Evolutionary conservation across 768 basidiomycete genomes (phyloP), one percentile per base, ranked within the genome.

Genomic region (Podaxis mareebaensis): DNA sequence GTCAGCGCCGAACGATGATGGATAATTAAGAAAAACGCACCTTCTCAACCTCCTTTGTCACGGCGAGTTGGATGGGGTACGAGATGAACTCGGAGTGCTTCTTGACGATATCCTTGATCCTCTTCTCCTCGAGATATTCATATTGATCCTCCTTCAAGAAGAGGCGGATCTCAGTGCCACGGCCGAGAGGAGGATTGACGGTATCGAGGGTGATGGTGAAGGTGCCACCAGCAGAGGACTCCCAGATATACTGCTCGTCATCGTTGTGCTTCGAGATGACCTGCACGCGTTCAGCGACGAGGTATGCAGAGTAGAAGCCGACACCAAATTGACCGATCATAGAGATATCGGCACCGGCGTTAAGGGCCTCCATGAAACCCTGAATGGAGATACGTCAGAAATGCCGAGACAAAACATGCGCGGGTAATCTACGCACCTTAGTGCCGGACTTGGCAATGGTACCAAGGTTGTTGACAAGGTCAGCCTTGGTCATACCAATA

Each of bases 81-180:
- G 96, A 98, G 79, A 99, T 99, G 84, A 99, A 99, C 81, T 99
- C 96, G 72, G 96, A 99, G 85, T 99, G 96, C 85, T 99, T 99
- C 87, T 99, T 99, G 76, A 99, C 96, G 69, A 96, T 93, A 69
- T 99, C 97, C 85, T 96, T 96, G 85, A 99, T 93, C 78, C 89
- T 90, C 86, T 97, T 97, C 88, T 99, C 96, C 83, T 99, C 96
- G 52, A 98, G 87, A 82, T 98, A 99, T 78, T 99, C 97, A 66
- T 92, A 89, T 80, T 99, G 95, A 77, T 99, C 97, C 76, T 99
- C 97, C 85, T 99, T 99, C 77, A 99, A 81, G 85, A 80, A 93
- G 65, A 96, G 89, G 67, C 89, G 89, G 71, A 96, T 86, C 78
- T 96, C 93, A 54, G 92, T 90, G 79, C 97, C 96, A 75, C 97